A percentile compares a stretch with the other conserved stretches of the same genome.
Evolutionary conservation across 495 filamentous ascomycete species (phyloP).

Genomic region (Tetracladium marchalianum): DNA sequence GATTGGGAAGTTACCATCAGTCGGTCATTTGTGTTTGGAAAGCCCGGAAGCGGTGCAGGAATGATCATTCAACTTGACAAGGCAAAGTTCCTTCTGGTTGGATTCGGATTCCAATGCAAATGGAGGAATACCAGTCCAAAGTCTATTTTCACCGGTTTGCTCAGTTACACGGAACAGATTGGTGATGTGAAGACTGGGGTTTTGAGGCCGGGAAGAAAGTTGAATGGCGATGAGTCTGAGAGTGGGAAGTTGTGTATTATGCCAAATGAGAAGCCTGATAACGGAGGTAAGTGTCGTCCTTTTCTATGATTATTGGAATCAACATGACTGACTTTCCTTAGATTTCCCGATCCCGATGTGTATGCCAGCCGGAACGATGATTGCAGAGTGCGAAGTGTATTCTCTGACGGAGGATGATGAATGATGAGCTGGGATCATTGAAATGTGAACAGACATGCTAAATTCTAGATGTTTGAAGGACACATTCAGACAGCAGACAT

Average conservation of each 20-base stretch:
- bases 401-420: too few species aligned
- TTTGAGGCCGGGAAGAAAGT: constrained; percentile 24
- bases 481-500: too few species aligned
- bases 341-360: constrained; percentile 36
- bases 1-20: constrained; percentile 29
- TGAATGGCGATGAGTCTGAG: constrained; percentile 42
- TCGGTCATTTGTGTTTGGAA: constrained; percentile 39
- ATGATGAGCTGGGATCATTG: too few species aligned
- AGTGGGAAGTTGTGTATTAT: constrained; percentile 36
- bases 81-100: constrained; percentile 34
- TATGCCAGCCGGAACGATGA: constrained; percentile 36
- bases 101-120: constrained; percentile 34
- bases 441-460: too few species aligned
- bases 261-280: constrained; percentile 40
- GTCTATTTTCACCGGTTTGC: constrained; percentile 33
- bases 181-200: constrained; percentile 28
- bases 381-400: constrained; percentile 24
- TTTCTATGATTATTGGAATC: too few species aligned
- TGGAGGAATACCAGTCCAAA: constrained; percentile 21
- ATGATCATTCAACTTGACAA: constrained; percentile 34
- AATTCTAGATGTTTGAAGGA: too few species aligned
- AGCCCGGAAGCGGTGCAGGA: constrained; percentile 28
- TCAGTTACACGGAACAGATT: constrained; percentile 31
- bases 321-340: too few species aligned
- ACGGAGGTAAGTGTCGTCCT: constrained; percentile 24